Base-by-base conservation (phyloP, 805 yeast genomes). In the Pichia thaimueangensis region DNA sequence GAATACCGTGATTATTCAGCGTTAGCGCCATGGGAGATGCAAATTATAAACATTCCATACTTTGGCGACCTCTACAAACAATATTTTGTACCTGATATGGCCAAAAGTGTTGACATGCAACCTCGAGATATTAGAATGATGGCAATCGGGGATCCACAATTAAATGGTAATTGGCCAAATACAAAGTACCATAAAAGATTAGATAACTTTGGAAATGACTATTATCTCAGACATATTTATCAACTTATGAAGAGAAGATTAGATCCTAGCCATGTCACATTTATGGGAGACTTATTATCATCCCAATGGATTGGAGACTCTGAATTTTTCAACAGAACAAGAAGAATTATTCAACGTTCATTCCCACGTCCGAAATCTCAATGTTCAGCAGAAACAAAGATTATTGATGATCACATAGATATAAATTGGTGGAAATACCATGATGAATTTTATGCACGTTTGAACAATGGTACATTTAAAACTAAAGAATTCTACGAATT, bases 81-180 rank as follows among this genome's bases (percentile, higher is more conserved):
- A 34, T 43, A 67, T 50, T 48, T 68, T 43, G 17, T 62, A 24
- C 42, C 52, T 5, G 61, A 59, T 38, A 46, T 48, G 8, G 40
- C 33, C 5, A 28, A 30, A 53, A 13, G 13, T 13, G 13, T 25
- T 13, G 27, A 30, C 16, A 20, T 20, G 27, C 8, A 39, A 1
- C 47, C 60, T 3, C 36, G 43, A 16, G 58, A 52, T 51, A 73
- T 89, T 39, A 77, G 76, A 48, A 62, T 93, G 62, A 60, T 89
- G 49, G 83, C 95, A 6, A 81, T 88, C 60, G 98, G 97, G 6
- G 98, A 93, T 57, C 98, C 98, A 0, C 98, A 93, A 65, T 89
- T 93, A 60, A 85, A 91, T 48, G 98, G 98, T 2, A 76, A 80
- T 52, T 80, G 86, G 83, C 75, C 73, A 7, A 65, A 69, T 21